phyloP scores from a whole-genome alignment of 805 yeast species.

The Clavispora carvajalis region DNA sequence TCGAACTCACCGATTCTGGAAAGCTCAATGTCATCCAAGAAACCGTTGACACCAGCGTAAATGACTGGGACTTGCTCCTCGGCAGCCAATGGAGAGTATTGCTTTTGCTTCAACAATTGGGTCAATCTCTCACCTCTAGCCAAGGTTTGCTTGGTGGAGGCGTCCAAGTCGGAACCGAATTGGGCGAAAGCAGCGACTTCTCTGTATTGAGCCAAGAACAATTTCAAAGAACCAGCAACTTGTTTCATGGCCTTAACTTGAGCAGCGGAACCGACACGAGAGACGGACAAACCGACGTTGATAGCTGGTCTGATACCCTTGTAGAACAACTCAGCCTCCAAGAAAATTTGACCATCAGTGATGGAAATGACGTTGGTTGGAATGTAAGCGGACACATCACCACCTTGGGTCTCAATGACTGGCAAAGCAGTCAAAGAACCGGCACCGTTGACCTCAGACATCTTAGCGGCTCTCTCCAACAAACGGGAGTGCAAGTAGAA shows the following conservation, averaged over 20 bases:
- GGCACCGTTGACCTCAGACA: conserved; percentile 83
- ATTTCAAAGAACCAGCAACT: conserved; percentile 99
- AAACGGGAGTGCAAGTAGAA: conserved; percentile 93
- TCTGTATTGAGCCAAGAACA: conserved; percentile 99
- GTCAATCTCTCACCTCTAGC: conserved; percentile 99
- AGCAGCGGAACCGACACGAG: conserved; percentile 99
- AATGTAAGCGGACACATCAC: conserved; percentile 97
- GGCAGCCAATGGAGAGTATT: conserved; percentile 93
- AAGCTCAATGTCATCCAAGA: conserved; percentile 80
- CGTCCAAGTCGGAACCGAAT: conserved; percentile 99
- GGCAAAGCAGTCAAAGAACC: conserved; percentile 96
- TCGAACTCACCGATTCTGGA: conserved; percentile 88
- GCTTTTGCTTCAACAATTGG: conserved; percentile 96
- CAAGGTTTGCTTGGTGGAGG: conserved; percentile 98
- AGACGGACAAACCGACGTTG: conserved; percentile 98
- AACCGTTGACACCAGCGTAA: conserved; percentile 99
- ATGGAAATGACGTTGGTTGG: conserved; percentile 97
- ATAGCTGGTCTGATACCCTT: conserved; percentile 99
- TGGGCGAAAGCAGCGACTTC: conserved; percentile 99
- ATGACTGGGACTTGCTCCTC: conserved; percentile 99
- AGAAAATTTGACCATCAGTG: conserved; percentile 97
- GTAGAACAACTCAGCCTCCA: conserved; percentile 99
- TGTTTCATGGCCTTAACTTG: conserved; percentile 99
- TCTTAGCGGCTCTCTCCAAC: conserved; percentile 96
- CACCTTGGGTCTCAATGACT: conserved; percentile 97